Conservation (phyloP, 129 eudicot genomes). For the Glebionis coronaria region DNA sequence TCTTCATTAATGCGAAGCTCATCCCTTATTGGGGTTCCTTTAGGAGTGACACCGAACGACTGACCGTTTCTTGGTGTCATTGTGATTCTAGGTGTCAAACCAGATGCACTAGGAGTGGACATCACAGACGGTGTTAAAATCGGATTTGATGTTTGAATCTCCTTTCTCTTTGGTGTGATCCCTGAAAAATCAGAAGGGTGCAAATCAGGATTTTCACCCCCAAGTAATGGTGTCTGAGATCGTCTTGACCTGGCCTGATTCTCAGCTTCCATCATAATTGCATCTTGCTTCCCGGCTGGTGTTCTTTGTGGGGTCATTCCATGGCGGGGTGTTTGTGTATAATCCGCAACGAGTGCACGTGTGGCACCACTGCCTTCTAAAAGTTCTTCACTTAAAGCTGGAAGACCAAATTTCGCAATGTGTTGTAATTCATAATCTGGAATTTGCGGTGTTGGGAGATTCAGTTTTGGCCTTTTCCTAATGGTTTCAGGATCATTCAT, state of each 20-base stretch:
- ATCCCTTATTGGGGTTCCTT: conserved; percentile 92
- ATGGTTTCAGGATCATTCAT: too few species aligned
- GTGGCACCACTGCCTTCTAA: conserved; percentile 92
- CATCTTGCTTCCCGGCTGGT: conserved; percentile 91
- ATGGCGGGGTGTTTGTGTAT: conserved; percentile 84
- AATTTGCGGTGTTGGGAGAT: too few species aligned
- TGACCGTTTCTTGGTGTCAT: conserved; percentile 87
- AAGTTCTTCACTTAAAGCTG: too few species aligned
- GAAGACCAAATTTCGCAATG: too few species aligned
- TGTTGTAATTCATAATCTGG: too few species aligned
- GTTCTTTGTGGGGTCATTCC: conserved; percentile 97
- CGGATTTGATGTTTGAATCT: too few species aligned
- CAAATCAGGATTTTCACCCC: conserved; percentile 84
- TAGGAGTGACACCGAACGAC: conserved; percentile 73
- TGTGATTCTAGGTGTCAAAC: conserved; percentile 81
- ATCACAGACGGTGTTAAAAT: conserved; percentile 73
- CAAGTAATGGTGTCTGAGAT: conserved; percentile 96
- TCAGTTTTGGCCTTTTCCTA: too few species aligned
- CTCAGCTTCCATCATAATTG: conserved; percentile 99
- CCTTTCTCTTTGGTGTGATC: conserved; percentile 89
- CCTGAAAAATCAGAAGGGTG: conserved; percentile 98
- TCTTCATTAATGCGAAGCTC: conserved; percentile 90
- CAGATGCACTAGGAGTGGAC: conserved; percentile 63
- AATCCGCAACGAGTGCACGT: conserved; percentile 81
- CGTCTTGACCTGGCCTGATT: conserved; percentile 79